phyloP scores from a whole-genome alignment of 1,139 yeast genomes.

The Candida sojae region DNA sequence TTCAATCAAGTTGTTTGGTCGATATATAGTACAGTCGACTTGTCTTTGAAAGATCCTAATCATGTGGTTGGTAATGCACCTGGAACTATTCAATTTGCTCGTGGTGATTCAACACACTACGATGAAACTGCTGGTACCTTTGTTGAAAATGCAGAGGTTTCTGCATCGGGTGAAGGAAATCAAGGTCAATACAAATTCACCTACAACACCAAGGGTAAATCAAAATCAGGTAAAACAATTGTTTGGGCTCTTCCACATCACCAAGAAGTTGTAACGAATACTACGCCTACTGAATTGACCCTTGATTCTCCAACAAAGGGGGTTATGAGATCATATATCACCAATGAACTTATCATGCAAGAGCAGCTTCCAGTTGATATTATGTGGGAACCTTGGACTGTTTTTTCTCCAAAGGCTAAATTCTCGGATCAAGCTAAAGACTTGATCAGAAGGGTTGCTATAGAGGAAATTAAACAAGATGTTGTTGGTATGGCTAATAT shows the following conservation, averaged over 20 bases:
- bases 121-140: slow-evolving; percentile 54
- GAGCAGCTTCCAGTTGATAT: slow-evolving; percentile 51
- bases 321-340: slow-evolving; percentile 56
- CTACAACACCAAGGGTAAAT: slow-evolving; percentile 31
- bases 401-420: slow-evolving; percentile 31
- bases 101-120: slow-evolving; percentile 44
- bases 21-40: slow-evolving; percentile 34
- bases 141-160: slow-evolving; percentile 24
- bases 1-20: slow-evolving; percentile 48
- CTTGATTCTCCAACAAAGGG: slow-evolving; percentile 75
- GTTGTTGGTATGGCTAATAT: slow-evolving; percentile 60
- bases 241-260: slow-evolving; percentile 71
- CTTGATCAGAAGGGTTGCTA: slow-evolving; percentile 50
- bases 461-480: slow-evolving; percentile 53
- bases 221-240: slow-evolving; percentile 32
- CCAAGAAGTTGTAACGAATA: slow-evolving; percentile 41
- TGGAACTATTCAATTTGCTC: slow-evolving; percentile 47
- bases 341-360: slow-evolving; percentile 52
- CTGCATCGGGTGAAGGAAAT: slow-evolving; percentile 27
- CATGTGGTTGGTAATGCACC: slow-evolving; percentile 46
- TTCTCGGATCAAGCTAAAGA: slow-evolving; percentile 41
- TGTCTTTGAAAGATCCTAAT: slow-evolving; percentile 52
- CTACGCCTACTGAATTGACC: slow-evolving; percentile 30
- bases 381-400: slow-evolving; percentile 61
- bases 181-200: slow-evolving; percentile 31